Evolutionary conservation across 148 eudicot genomes (phyloP).

Genomic region (Simmondsia chinensis): DNA sequence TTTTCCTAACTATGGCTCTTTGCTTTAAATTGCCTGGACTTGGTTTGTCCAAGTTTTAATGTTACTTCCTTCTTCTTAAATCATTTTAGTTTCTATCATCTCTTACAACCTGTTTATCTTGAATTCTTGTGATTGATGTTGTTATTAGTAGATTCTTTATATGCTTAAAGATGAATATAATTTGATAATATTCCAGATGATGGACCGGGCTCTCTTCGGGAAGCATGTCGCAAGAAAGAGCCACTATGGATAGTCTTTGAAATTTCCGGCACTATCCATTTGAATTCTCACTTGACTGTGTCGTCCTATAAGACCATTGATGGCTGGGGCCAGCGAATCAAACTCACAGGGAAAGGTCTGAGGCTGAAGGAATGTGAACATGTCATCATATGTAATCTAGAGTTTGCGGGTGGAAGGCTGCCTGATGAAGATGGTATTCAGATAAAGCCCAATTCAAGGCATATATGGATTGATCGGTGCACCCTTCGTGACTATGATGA

Average conservation of each 20-base stretch:
- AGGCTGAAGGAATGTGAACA: slow-evolving; percentile 90
- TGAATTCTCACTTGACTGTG: slow-evolving; percentile 51
- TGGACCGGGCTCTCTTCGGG: slow-evolving; percentile 92
- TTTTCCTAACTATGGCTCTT: no score
- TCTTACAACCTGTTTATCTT: no score
- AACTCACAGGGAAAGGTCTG: slow-evolving; percentile 72
- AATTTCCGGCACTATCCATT: slow-evolving; percentile 74
- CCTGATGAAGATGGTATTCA: slow-evolving; percentile 91
- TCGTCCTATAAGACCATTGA: slow-evolving; percentile 86
- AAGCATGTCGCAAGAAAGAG: slow-evolving; percentile 72
- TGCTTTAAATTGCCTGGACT: no score
- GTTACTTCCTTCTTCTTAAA: no score
- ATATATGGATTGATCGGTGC: slow-evolving; percentile 96
- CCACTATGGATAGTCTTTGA: slow-evolving; percentile 91
- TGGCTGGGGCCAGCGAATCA: slow-evolving; percentile 80
- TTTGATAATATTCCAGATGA: slow-evolving; percentile 42
- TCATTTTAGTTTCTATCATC: no score
- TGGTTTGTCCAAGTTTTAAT: no score
- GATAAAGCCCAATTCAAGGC: slow-evolving; percentile 79
- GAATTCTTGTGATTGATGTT: not conserved
- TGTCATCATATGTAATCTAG: slow-evolving; percentile 77
- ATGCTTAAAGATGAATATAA: not conserved
- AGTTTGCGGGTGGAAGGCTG: slow-evolving; percentile 83
- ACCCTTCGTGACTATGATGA: slow-evolving; percentile 70
- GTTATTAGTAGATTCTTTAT: not conserved